These are phyloP conservation scores for Chaetothyriales sp. DNA, from an alignment of 2,329 filamentous ascomycete species.

Conservation along the genomic window DNA sequence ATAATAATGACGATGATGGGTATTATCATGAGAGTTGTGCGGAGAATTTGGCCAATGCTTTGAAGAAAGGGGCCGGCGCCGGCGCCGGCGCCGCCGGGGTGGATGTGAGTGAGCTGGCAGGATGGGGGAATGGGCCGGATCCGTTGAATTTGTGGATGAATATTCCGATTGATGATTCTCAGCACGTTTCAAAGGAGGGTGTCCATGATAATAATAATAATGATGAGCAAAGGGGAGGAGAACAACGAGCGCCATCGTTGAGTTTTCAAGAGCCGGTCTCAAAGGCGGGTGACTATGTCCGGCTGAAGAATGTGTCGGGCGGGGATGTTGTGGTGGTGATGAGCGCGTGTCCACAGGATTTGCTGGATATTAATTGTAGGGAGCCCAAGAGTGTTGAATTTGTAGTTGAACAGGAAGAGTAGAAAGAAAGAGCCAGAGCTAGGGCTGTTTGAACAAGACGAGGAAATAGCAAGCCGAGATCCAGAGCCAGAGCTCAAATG, in stretches of 20 bases:
- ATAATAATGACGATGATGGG: constrained; percentile 8
- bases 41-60: constrained; percentile 25
- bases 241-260: constrained; percentile 19
- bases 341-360: constrained; percentile 30
- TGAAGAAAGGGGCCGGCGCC: constrained; percentile 18
- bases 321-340: constrained; percentile 25
- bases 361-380: constrained; percentile 25
- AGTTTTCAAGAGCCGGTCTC: constrained; percentile 23
- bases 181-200: not conserved
- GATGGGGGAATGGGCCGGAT: constrained; percentile 23
- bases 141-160: constrained; percentile 34
- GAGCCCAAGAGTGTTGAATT: constrained; percentile 22
- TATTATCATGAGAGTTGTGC: constrained; percentile 27
- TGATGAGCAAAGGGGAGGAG: not conserved
- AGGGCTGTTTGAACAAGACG: too few relatives aligned
- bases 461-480: too few relatives aligned
- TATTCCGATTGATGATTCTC: constrained; percentile 25
- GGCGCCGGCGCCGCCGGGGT: constrained; percentile 11
- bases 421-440: not conserved
- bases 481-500: too few relatives aligned
- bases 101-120: constrained; percentile 6
- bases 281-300: constrained; percentile 23
- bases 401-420: constrained; percentile 8
- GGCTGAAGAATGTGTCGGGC: constrained; percentile 21
- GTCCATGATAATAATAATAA: too few relatives aligned